Evolutionary conservation across 2,329 filamentous ascomycete genomes (phyloP).

Genomic region (Microcera coccophila): DNA sequence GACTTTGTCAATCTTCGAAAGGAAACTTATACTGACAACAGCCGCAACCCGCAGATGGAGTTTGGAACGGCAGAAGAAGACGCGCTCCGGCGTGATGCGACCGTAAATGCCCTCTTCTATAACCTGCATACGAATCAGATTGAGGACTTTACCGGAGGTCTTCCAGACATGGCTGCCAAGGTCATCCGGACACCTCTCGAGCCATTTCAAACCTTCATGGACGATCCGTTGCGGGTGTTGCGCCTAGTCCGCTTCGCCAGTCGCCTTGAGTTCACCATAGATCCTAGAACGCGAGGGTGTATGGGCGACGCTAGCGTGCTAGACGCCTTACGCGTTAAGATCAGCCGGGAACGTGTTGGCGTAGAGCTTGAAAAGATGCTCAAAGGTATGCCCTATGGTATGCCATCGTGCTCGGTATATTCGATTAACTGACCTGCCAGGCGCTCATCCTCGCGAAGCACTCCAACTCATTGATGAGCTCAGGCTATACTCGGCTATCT

Average conservation of each 20-base stretch:
- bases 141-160: slow-evolving; percentile 81
- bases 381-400: slow-evolving; percentile 47
- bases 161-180: slow-evolving; percentile 67
- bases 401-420: not conserved
- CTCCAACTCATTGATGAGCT: slow-evolving; percentile 61
- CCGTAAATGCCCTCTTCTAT: slow-evolving; percentile 93
- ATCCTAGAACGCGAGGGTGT: slow-evolving; percentile 60
- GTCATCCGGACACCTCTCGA: slow-evolving; percentile 83
- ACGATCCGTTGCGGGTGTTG: slow-evolving; percentile 84
- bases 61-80: slow-evolving; percentile 92
- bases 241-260: slow-evolving; percentile 88
- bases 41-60: slow-evolving; percentile 85
- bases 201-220: slow-evolving; percentile 87
- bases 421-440: slow-evolving; percentile 26
- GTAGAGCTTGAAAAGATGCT: slow-evolving; percentile 91
- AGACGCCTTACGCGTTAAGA: slow-evolving; percentile 76
- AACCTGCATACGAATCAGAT: slow-evolving; percentile 76
- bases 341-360: slow-evolving; percentile 85
- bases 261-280: slow-evolving; percentile 74
- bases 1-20: slow-evolving; percentile 93
- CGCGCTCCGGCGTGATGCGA: slow-evolving; percentile 83
- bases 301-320: slow-evolving; percentile 82
- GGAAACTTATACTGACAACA: slow-evolving; percentile 86
- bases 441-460: slow-evolving; percentile 56
- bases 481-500: slow-evolving; percentile 70